Evolutionary conservation across 192 early-diverging fungal species (phyloP), one percentile per base, ranked within the genome.

Genomic region (Phlyctochytrium bullatum): DNA sequence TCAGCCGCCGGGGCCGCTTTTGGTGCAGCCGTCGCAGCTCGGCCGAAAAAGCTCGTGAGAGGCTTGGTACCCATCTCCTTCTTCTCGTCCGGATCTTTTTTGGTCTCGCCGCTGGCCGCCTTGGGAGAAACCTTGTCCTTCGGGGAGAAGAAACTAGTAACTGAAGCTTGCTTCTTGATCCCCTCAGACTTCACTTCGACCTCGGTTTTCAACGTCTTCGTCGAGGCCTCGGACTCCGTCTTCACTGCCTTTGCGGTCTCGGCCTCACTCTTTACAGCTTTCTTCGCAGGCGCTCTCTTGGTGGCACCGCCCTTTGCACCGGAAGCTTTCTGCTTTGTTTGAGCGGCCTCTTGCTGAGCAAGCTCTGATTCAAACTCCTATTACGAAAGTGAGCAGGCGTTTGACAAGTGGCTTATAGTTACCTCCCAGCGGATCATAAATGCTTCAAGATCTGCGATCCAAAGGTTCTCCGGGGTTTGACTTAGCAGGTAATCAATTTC

Each of bases 361-460:
- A 76, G 34, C 34, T 76, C 69, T 25, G 12, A 17, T 58, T 76
- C 74, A 61, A 65, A 76, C 1, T 34, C 57, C 74, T 76, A 31
- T 24, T 30, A 40, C 28, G n/a, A 71, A 60, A 17, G 1, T 34
- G 6, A 0, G 67, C 17, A 16, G 34, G 16, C 17, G 25, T 28
- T 2, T 1, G 17, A 16, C 57, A 50, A 50, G 14, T 14, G 14
- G 47, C 33, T 16, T 27, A 52, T 17, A 52, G 66, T 62, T 40
- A 80, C 85, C 53, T 96, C 77, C 94, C 94, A 99, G 66, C 86
- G 77, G n/a, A 68, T 81, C 36, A 92, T 67, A 52, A 97, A 90
- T n/a, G 71, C 79, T n/a, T 93, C 88, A 56, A 99, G 70, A 70
- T 99, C 97, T 30, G 78, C 67, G 17, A 82, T 77, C 97, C 97